phyloP scores from a whole-genome alignment of 2,329 filamentous ascomycete genomes.

The Sporothrix pseudoabietina region DNA sequence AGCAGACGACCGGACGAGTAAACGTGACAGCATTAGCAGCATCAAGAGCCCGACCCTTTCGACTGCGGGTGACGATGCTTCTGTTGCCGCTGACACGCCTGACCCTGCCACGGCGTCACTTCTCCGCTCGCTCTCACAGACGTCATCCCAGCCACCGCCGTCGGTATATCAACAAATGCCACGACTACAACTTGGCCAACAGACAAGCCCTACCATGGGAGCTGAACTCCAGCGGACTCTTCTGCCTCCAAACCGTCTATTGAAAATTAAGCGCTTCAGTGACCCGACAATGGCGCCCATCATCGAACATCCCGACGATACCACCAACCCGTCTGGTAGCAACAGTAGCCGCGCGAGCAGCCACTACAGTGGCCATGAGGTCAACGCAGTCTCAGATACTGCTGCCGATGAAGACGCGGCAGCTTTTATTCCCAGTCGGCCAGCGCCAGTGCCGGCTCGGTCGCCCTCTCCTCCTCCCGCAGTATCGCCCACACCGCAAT shows the following conservation, averaged over 20 bases:
- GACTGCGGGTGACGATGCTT: not conserved
- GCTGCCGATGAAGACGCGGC: not conserved
- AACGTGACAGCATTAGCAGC: not conserved
- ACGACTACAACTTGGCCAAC: not conserved
- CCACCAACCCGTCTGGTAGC: not conserved
- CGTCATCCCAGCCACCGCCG: conserved; percentile 22
- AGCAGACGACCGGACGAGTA: not conserved
- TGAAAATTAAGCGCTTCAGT: conserved; percentile 30
- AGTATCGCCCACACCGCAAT: not conserved
- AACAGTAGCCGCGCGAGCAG: conserved; percentile 18
- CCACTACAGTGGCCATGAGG: not conserved
- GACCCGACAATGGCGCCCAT: conserved; percentile 32
- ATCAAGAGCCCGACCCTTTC: not conserved
- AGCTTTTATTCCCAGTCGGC: conserved; percentile 26
- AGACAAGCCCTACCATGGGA: not conserved
- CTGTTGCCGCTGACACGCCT: conserved; percentile 11
- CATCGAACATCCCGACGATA: conserved; percentile 32
- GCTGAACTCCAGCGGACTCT: conserved; percentile 3
- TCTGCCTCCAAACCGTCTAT: conserved; percentile 24
- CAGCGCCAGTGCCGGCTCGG: conserved; percentile 16
- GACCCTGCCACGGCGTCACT: conserved; percentile 21
- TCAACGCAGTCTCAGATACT: not conserved
- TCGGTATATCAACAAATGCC: not conserved
- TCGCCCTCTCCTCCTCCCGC: not conserved
- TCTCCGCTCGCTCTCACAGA: conserved; percentile 27